Conservation (phyloP, 208 protist genomes). For the Acanthamoeba triangularis region DNA sequence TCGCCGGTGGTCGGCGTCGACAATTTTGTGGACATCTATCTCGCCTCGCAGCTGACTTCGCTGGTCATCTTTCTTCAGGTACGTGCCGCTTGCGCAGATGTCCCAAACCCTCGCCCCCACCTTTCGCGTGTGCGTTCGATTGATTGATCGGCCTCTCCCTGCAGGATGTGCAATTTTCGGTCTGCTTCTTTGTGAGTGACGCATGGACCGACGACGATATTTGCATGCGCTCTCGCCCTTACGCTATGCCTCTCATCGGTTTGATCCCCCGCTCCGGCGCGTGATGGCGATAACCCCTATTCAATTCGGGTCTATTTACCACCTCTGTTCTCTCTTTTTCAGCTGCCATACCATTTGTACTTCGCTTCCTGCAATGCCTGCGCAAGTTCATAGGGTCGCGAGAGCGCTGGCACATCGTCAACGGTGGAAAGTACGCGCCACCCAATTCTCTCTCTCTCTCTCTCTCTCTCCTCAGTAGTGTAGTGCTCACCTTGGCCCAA, state of each 20-base stretch:
- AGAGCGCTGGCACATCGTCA: conserved; percentile 82
- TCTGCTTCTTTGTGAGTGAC: conserved; percentile 85
- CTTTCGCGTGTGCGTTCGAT: no score
- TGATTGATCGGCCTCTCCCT: no score
- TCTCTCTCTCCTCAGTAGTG: no score
- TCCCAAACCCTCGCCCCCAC: no score
- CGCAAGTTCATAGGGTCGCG: conserved; percentile 82
- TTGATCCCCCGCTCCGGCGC: background rate
- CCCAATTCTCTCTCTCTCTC: no score
- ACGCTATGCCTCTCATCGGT: conserved; percentile 21
- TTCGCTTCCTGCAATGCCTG: conserved; percentile 87
- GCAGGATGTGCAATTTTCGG: conserved; percentile 78
- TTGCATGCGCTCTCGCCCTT: background rate
- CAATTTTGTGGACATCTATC: conserved; percentile 88
- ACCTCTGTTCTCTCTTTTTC: no score
- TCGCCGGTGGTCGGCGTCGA: background rate
- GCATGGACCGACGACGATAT: background rate
- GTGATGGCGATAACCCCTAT: background rate
- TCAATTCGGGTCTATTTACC: no score
- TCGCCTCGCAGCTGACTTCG: conserved; percentile 86
- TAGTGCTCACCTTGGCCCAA: no score
- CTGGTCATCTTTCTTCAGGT: conserved; percentile 82
- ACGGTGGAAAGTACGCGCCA: conserved; percentile 78
- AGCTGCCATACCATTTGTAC: conserved; percentile 77
- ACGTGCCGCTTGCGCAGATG: background rate